These are phyloP conservation scores for Nakazawaea molendinolei DNA, from an alignment of 805 yeast species.

Conservation along the genomic window DNA sequence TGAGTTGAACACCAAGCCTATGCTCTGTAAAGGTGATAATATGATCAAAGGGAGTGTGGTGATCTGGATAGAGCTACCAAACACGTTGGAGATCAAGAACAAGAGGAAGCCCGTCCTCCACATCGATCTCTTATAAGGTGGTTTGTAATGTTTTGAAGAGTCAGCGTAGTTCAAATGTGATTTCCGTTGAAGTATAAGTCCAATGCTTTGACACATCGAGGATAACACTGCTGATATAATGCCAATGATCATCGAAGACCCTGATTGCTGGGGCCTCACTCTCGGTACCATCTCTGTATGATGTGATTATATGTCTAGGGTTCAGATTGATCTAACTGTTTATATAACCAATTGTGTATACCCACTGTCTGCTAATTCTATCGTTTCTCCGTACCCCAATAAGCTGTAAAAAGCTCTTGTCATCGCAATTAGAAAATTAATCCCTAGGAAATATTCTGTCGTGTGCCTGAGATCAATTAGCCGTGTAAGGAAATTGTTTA, in stretches of 20 bases:
- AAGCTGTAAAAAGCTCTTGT: no score
- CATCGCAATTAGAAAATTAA: no score
- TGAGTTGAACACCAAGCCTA: constrained; percentile 84
- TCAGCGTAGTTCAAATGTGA: constrained; percentile 44
- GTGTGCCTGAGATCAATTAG: no score
- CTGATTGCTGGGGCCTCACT: constrained; percentile 4
- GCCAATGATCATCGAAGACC: constrained; percentile 41
- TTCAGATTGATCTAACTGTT: no score
- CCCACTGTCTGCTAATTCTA: no score
- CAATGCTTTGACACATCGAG: constrained; percentile 74
- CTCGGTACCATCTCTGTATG: constrained; percentile 5
- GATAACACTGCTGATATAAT: constrained; percentile 67
- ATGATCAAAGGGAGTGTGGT: constrained; percentile 78
- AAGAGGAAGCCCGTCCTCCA: constrained; percentile 74
- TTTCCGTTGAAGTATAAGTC: constrained; percentile 75
- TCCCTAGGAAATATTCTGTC: no score
- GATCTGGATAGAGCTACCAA: constrained; percentile 80
- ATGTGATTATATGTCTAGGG: no score
- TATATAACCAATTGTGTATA: no score
- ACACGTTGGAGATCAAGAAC: constrained; percentile 65
- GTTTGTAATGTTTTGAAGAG: constrained; percentile 17
- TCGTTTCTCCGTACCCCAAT: no score
- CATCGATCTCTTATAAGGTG: constrained; percentile 42
- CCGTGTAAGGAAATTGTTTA: no score
- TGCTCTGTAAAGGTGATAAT: constrained; percentile 76